Base-by-base conservation (phyloP, 768 basidiomycete species). In the Macrolepiota fuliginosa region DNA sequence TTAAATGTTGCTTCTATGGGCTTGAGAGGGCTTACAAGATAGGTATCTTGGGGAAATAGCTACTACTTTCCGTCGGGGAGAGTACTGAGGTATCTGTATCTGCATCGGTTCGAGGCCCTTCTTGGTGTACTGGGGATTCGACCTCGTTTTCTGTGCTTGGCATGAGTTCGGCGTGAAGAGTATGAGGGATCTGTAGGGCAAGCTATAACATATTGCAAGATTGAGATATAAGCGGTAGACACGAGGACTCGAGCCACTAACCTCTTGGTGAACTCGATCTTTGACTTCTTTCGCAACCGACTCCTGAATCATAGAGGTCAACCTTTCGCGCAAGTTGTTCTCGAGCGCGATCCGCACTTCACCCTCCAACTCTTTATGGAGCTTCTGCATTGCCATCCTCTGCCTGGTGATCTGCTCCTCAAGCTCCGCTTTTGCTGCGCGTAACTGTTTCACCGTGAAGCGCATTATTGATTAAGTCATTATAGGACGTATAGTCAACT, bases 121-220 rank as follows among this genome's bases (percentile, higher is more conserved):
- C 61, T 66, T 84, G 83, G 78, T 77, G 67, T 83, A 83, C 63
- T 76, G 74, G 56, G 83, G 70, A 32, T 74, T 73, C 36, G 74
- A 72, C 56, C 79, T 78, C 11, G 81, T 74, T 64, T 81, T 75
- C 2, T 76, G 57, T 4, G 81, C 76, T 56, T 82, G 77, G 19
- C 75, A 70, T 62, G 4, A 78, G 71, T 63, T 79, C 73, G 49
- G 76, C 70, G 11, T 73, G 74, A 37, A 83, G 66, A n/a, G 73
- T 64, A 58, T 74, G 71, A 2, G 83, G 78, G 25, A 84, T 77
- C 65, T 80, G 79, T 1, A 56, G 64, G 4, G 69, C 61, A 37
- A 84, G 73, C 83, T 85, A 58, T n/a, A 19, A 45, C 45, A 15
- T 22, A 37, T 19, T 52, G 54, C 25, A 15, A 32, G 51, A 53